Evolutionary conservation across 2,329 filamentous ascomycete genomes (phyloP).

Genomic region (Chalaropsis ovoidea): DNA sequence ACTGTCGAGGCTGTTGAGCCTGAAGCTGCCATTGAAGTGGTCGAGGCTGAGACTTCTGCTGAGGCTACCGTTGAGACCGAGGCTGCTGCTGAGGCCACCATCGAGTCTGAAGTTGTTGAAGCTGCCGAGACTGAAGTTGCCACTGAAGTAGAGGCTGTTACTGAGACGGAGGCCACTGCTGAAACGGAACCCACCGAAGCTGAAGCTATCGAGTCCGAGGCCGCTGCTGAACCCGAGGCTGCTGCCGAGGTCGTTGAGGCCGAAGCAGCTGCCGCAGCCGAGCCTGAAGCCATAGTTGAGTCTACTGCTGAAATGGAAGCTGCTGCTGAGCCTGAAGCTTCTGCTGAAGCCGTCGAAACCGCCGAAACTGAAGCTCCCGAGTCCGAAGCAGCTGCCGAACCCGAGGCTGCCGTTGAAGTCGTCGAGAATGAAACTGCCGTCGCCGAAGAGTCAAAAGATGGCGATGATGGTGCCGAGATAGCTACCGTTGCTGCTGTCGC

Average conservation of each 20-base stretch:
- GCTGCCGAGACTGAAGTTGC: conserved; percentile 11
- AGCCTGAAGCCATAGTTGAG: conserved; percentile 17
- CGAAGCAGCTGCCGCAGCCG: neutral
- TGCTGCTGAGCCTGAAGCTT: neutral
- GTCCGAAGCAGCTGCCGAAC: neutral
- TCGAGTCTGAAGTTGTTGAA: conserved; percentile 15
- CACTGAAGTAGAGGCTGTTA: conserved; percentile 11
- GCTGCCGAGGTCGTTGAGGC: neutral
- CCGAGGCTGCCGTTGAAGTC: neutral
- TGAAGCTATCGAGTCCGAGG: conserved; percentile 10
- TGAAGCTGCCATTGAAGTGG: neutral
- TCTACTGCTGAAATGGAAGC: conserved; percentile 12
- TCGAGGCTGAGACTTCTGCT: neutral
- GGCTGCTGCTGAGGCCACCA: neutral
- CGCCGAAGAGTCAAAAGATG: neutral
- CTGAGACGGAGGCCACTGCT: neutral
- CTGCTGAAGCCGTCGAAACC: neutral
- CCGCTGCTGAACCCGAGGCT: conserved; percentile 5
- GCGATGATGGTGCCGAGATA: neutral
- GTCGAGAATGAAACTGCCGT: too few species aligned
- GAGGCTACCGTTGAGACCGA: conserved; percentile 12
- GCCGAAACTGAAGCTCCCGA: neutral
- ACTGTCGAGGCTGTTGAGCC: neutral
- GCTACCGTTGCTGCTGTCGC: conserved; percentile 1
- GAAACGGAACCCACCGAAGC: neutral